Percentiles rank a stretch among this genome's conserved stretches.
phyloP scores from a whole-genome alignment of 768 basidiomycete species.

The Leccinum fibrillosum region DNA sequence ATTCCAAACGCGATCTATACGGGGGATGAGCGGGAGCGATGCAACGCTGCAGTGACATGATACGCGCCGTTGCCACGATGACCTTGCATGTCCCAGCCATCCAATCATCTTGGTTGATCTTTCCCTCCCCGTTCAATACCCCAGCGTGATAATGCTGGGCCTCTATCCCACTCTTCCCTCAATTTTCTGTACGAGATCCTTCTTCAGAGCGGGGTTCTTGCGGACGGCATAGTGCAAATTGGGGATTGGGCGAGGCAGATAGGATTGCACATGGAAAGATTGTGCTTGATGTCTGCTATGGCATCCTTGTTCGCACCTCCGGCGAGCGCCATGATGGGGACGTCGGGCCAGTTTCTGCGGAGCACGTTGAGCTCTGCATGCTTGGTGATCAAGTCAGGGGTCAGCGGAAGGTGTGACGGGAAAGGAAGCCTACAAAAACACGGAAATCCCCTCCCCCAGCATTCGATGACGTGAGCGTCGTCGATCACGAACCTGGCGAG shows the following conservation, averaged over 20 bases:
- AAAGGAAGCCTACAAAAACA: conserved; percentile 52
- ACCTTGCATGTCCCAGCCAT: conserved; percentile 66
- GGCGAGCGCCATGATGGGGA: conserved; percentile 95
- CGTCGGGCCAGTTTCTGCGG: conserved; percentile 67
- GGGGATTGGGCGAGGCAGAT: conserved; percentile 70
- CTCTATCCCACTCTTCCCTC: conserved; percentile 50
- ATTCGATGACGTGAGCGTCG: conserved; percentile 92
- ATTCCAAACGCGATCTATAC: conserved; percentile 91
- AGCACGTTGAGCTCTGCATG: conserved; percentile 66
- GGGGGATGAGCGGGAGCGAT: conserved; percentile 3
- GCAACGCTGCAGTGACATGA: neutral
- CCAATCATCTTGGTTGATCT: conserved; percentile 67
- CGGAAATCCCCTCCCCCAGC: conserved; percentile 94
- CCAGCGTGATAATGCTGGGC: conserved; percentile 88
- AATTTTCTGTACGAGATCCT: conserved; percentile 62
- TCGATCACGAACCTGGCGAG: conserved; percentile 92
- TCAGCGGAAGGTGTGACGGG: neutral
- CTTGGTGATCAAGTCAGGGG: conserved; percentile 36
- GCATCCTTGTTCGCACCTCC: conserved; percentile 86
- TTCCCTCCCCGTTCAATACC: conserved; percentile 63
- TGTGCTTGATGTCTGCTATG: conserved; percentile 74
- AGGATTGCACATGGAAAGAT: conserved; percentile 59
- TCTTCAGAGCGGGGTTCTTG: conserved; percentile 42
- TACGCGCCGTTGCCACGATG: conserved; percentile 86
- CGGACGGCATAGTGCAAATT: conserved; percentile 79